A percentile compares a stretch with the other conserved stretches of the same genome.
Conservation (phyloP, 106 monocot genomes). For the Acanthochlamys bracteata region DNA sequence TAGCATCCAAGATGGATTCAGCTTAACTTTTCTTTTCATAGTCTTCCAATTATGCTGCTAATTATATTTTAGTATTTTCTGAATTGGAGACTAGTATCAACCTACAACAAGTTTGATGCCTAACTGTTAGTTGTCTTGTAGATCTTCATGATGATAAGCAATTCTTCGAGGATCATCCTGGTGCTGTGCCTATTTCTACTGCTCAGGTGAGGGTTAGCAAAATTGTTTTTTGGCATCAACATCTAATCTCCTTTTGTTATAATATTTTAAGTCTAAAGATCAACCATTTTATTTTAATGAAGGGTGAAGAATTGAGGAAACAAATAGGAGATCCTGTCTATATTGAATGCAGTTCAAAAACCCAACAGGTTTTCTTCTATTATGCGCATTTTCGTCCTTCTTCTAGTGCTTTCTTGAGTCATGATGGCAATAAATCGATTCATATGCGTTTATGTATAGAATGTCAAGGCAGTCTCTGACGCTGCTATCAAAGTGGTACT, state of each 20-base stretch:
- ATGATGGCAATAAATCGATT: too few relatives aligned
- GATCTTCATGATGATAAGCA: slow-evolving; percentile 5
- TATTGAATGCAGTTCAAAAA: slow-evolving; percentile 90
- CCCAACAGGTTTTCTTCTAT: slow-evolving; percentile 39
- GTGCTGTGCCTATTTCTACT: slow-evolving; percentile 1
- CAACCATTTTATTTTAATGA: background rate
- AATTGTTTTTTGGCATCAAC: background rate
- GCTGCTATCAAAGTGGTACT: slow-evolving; percentile 83
- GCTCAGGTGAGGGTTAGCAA: background rate
- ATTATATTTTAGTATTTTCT: too few relatives aligned
- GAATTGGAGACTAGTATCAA: too few relatives aligned
- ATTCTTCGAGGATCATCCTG: slow-evolving; percentile 2
- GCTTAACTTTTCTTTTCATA: too few relatives aligned
- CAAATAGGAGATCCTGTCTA: slow-evolving; percentile 61
- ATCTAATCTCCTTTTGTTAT: background rate
- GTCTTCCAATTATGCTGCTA: too few relatives aligned
- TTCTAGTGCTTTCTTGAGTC: background rate
- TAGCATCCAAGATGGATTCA: too few relatives aligned
- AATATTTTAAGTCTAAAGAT: background rate
- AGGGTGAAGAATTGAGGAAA: slow-evolving; percentile 84
- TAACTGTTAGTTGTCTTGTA: background rate
- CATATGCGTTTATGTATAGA: slow-evolving; percentile 22
- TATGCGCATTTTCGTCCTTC: background rate
- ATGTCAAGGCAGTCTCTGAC: slow-evolving; percentile 78
- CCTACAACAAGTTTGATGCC: too few relatives aligned